These are phyloP conservation scores for Paspalum vaginatum DNA, from an alignment of 176 grass and related monocot species.

Conservation along the genomic window DNA sequence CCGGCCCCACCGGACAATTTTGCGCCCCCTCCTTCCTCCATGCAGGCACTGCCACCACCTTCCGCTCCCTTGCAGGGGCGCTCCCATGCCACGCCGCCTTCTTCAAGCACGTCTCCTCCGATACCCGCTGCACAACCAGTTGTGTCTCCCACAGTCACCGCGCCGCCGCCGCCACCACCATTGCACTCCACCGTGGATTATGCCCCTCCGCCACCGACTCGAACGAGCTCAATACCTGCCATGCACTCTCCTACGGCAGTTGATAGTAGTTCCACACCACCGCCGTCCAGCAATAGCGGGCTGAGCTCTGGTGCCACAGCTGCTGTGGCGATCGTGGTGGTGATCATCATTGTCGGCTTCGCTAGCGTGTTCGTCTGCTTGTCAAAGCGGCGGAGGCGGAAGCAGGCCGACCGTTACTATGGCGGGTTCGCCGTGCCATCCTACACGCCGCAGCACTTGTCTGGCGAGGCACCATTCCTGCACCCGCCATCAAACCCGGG, in stretches of 20 bases:
- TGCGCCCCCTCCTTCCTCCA: constrained; percentile 10
- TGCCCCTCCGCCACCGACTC: constrained; percentile 24
- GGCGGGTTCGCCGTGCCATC: constrained; percentile 53
- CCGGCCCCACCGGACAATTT: constrained; percentile 43
- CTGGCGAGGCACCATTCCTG: constrained; percentile 76
- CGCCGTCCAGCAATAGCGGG: constrained; percentile 28
- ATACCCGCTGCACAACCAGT: neutral
- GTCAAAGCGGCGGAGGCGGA: constrained; percentile 52
- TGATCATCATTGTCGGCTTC: constrained; percentile 50
- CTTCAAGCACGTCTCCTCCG: constrained; percentile 21
- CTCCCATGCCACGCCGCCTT: constrained; percentile 17
- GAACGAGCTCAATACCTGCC: neutral
- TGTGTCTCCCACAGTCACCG: neutral
- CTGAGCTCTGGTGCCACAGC: constrained; percentile 51
- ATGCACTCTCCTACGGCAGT: constrained; percentile 18
- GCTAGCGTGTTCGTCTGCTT: constrained; percentile 57
- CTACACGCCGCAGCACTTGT: constrained; percentile 61
- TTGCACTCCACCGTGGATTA: neutral
- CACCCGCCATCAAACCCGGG: constrained; percentile 40
- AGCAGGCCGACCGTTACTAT: constrained; percentile 57
- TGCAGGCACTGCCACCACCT: neutral
- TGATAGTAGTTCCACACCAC: neutral
- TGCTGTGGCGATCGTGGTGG: constrained; percentile 49
- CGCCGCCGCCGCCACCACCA: constrained; percentile 14
- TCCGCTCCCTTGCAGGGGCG: neutral